Base-by-base conservation (phyloP, 2,329 filamentous ascomycete genomes). In the Cercospora sesami region DNA sequence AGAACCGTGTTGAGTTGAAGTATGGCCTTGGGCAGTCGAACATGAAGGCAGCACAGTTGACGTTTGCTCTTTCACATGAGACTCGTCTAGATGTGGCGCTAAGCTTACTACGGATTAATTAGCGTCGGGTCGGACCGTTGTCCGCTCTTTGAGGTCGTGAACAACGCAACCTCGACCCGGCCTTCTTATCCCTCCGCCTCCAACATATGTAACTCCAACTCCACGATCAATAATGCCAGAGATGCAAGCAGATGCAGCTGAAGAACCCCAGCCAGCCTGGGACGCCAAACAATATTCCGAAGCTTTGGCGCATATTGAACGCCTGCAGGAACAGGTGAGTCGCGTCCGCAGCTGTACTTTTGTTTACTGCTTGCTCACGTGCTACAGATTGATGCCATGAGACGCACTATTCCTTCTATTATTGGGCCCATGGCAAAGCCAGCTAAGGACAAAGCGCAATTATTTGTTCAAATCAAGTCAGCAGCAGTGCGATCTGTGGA, bases 251-350 rank as follows among this genome's bases (percentile, higher is more conserved):
- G 33, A 30, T 28, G 26, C 30, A 42, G 53, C 18, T 48, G n/a
- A 21, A 42, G 63, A 30, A 7, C 16, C 60, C 16, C 55, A 66
- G 66, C 66, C 68, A 26, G 62, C 64, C 26, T 75, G 71, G 71
- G 62, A 72, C 39, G 65, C 68, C 5, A 65, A 65, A 45, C 66
- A 75, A 59, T 74, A 73, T 69, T 78, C 77, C 72, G 76, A 77
- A 66, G 81, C 81, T 2, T 80, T 85, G 48, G 80, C 80, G 36
- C 78, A 80, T 57, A 76, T 84, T 21, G 81, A 83, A 70, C 73
- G 76, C 48, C 75, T 84, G 4, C 80, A 83, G 70, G 75, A 79
- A 51, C 79, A 83, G 74, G 82, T 82, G 69, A 26, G 68, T 59
- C 28, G 8, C 26, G 45, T 18, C 16, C 10, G 28, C 8, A 16